A percentile compares a stretch with the other conserved stretches of the same genome.
These are phyloP conservation scores for Sisymbrium altissimum DNA, from an alignment of 345 rosid genomes.

Conservation along the genomic window DNA sequence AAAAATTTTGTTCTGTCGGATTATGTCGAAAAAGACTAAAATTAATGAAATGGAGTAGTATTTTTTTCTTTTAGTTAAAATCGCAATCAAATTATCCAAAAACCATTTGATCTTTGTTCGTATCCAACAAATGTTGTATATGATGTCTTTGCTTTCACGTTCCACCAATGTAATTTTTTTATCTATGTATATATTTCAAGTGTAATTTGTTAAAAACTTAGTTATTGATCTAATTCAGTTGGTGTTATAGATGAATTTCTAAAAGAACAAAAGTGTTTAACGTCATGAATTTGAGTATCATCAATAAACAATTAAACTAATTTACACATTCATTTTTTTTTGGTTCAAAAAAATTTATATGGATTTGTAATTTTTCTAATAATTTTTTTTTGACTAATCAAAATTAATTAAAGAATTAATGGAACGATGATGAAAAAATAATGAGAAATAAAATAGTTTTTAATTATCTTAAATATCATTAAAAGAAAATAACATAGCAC, in stretches of 20 bases:
- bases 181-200: neutral
- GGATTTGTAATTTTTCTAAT: too few species aligned
- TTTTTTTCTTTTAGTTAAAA: neutral
- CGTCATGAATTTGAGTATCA: neutral
- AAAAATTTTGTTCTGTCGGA: neutral
- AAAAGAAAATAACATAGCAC: too few species aligned
- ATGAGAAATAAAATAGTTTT: too few species aligned
- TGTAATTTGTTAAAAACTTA: neutral
- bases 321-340: too few species aligned
- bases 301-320: neutral
- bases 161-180: neutral
- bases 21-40: conserved; percentile 1
- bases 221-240: neutral
- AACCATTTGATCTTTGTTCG: conserved; percentile 3
- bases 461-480: too few species aligned
- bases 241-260: too few species aligned
- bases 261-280: neutral
- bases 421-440: too few species aligned
- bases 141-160: neutral
- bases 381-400: too few species aligned
- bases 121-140: neutral
- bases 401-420: too few species aligned
- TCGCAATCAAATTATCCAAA: neutral
- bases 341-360: too few species aligned
- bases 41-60: conserved; percentile 8